Percentiles rank a stretch among this genome's conserved stretches.
phyloP scores from a whole-genome alignment of 2,329 filamentous ascomycete genomes.

The Cordyceps javanica region DNA sequence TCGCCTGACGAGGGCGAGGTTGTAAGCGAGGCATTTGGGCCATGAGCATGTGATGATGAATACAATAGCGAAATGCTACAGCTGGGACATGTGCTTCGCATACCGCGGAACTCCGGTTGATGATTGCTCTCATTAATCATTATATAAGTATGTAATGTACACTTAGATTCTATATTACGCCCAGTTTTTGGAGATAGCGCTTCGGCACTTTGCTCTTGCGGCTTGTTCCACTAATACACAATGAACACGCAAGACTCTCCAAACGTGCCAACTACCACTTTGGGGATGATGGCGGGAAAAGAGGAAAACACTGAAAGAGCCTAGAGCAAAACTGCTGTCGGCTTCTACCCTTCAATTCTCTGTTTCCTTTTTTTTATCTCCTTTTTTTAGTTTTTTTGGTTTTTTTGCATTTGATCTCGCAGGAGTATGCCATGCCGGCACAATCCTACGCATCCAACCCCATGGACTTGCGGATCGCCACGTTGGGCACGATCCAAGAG shows the following conservation, averaged over 20 bases:
- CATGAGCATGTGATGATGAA: constrained; percentile 17
- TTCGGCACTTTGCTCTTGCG: too few species aligned
- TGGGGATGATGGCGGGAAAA: too few species aligned
- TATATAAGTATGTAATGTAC: not conserved
- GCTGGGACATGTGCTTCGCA: too few species aligned
- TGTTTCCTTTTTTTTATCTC: not conserved
- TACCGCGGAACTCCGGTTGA: not conserved
- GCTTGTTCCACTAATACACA: too few species aligned
- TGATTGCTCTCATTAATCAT: not conserved
- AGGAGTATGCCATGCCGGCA: not conserved
- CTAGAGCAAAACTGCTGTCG: too few species aligned
- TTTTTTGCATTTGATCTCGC: not conserved
- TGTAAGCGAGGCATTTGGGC: constrained; percentile 35
- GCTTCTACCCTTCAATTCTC: too few species aligned
- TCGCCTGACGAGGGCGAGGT: constrained; percentile 62
- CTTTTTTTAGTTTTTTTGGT: not conserved
- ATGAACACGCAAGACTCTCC: too few species aligned
- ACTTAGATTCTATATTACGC: not conserved
- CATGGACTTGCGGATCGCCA: constrained; percentile 28
- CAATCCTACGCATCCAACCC: constrained; percentile 17
- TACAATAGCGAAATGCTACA: not conserved
- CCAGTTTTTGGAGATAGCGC: too few species aligned
- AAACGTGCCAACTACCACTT: too few species aligned
- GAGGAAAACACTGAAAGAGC: too few species aligned
- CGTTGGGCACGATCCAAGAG: constrained; percentile 31